phyloP scores from a whole-genome alignment of 1,284 basidiomycete genomes.

The Moesziomyces aphidis region DNA sequence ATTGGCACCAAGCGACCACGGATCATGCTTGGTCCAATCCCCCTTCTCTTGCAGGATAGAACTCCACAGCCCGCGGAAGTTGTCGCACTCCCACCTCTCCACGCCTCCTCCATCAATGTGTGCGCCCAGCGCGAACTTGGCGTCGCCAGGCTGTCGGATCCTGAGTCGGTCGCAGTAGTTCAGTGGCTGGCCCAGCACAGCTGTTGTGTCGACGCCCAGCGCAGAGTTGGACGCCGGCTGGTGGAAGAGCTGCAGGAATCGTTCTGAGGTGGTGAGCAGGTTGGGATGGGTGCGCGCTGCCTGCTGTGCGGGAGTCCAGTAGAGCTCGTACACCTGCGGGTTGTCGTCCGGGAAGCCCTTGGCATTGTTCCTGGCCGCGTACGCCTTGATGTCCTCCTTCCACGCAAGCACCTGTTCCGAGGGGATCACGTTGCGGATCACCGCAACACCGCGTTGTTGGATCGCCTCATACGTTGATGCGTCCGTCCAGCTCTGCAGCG shows the following conservation, averaged over 20 bases:
- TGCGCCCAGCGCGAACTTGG: slow-evolving; percentile 77
- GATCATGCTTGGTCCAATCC: slow-evolving; percentile 71
- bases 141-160: slow-evolving; percentile 79
- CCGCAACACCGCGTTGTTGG: slow-evolving; percentile 46
- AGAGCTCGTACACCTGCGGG: slow-evolving; percentile 59
- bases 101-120: slow-evolving; percentile 82
- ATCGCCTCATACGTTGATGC: slow-evolving; percentile 26
- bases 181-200: slow-evolving; percentile 75
- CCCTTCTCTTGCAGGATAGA: slow-evolving; percentile 73
- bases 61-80: slow-evolving; percentile 74
- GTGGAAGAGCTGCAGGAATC: slow-evolving; percentile 52
- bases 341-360: slow-evolving; percentile 57
- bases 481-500: slow-evolving; percentile 39
- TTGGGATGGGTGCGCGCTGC: slow-evolving; percentile 46
- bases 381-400: slow-evolving; percentile 47
- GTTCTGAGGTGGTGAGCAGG: slow-evolving; percentile 34
- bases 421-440: slow-evolving; percentile 51
- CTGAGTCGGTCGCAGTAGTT: slow-evolving; percentile 81
- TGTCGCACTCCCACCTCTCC: slow-evolving; percentile 81
- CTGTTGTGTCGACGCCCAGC: slow-evolving; percentile 59
- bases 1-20: slow-evolving; percentile 61
- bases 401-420: slow-evolving; percentile 27
- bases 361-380: slow-evolving; percentile 41
- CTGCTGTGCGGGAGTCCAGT: slow-evolving; percentile 53
- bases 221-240: slow-evolving; percentile 6